A percentile compares a stretch with the other conserved stretches of the same genome.
phyloP scores from a whole-genome alignment of 2,329 filamentous ascomycete genomes.

The Mycogone perniciosa region DNA sequence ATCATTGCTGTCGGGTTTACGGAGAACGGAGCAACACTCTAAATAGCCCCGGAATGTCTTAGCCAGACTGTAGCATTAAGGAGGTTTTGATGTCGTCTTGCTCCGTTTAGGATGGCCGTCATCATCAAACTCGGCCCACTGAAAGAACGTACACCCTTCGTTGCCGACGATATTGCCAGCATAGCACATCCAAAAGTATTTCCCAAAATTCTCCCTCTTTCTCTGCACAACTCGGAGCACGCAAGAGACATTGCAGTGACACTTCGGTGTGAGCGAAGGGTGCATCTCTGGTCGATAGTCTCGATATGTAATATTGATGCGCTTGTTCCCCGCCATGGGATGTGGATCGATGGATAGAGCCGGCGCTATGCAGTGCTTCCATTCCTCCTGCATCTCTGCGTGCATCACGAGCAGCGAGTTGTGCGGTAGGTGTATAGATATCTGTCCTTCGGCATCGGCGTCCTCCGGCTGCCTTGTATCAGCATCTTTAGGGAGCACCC shows the following conservation, averaged over 20 bases:
- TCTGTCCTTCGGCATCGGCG: conserved; percentile 70
- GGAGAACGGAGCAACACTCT: no score
- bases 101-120: conserved; percentile 64
- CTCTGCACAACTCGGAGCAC: conserved; percentile 72
- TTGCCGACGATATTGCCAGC: conserved; percentile 63
- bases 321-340: conserved; percentile 67
- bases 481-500: conserved; percentile 57
- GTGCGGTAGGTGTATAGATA: conserved; percentile 88
- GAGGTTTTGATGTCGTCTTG: conserved; percentile 39
- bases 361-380: conserved; percentile 83
- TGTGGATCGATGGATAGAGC: conserved; percentile 76
- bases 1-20: no score
- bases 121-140: conserved; percentile 82
- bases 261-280: conserved; percentile 70
- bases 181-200: conserved; percentile 94
- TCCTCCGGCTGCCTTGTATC: conserved; percentile 35
- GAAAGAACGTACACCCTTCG: conserved; percentile 68
- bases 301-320: conserved; percentile 93
- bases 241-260: conserved; percentile 63
- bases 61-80: conserved; percentile 33
- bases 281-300: conserved; percentile 74
- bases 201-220: conserved; percentile 67
- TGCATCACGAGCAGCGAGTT: conserved; percentile 95
- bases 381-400: conserved; percentile 94
- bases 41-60: not conserved